Evolutionary conservation across 2,329 filamentous ascomycete species (phyloP), one percentile per base, ranked within the genome.

Genomic region (Fonsecaea monophora): DNA sequence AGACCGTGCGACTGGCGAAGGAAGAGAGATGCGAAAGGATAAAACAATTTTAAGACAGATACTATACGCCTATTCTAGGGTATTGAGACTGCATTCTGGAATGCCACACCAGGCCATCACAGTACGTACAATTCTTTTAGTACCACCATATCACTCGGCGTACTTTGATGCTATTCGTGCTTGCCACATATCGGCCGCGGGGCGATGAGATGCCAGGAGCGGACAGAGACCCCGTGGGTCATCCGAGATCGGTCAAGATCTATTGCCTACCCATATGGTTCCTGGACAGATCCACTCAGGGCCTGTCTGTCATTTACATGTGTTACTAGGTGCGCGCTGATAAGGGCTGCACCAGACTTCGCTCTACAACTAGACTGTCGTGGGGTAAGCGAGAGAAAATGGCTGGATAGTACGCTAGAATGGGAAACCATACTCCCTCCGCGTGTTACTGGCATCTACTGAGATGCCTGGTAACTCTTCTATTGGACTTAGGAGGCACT

Each of bases 1-100:
- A 5, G 45, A 4, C 21, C 21, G 45, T 13, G 45, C 5, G 45
- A 50, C 21, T 50, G 12, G 15, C 21, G 15, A 25, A 50, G 12
- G 45, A 25, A 50, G 15, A 50, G 45, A 50, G 34, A 50, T 50
- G 45, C 4, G 45, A 50, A 50, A 50, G 21, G 21, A 50, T 50
- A n/a, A 4, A 50, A 50, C 21, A 50, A 25, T n/a, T 50, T 50
- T 5, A 50, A 50, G 15, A n/a, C 45, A 50, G 21, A 35, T 35
- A 50, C 45, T 50, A 4, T 25, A 50, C 4, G 45, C 45, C 45
- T n/a, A 50, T 25, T 13, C 45, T 50, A 6, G 45, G 45, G 45
- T 25, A 4, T 50, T 50, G 45, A 50, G 34, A 35, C 9, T 35
- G 4, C 15, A n/a, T 13, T 50, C 45, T 13, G 21, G 21, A 50